Evolutionary conservation across 2,329 filamentous ascomycete genomes (phyloP).

Genomic region (Aspergillus sp.): DNA sequence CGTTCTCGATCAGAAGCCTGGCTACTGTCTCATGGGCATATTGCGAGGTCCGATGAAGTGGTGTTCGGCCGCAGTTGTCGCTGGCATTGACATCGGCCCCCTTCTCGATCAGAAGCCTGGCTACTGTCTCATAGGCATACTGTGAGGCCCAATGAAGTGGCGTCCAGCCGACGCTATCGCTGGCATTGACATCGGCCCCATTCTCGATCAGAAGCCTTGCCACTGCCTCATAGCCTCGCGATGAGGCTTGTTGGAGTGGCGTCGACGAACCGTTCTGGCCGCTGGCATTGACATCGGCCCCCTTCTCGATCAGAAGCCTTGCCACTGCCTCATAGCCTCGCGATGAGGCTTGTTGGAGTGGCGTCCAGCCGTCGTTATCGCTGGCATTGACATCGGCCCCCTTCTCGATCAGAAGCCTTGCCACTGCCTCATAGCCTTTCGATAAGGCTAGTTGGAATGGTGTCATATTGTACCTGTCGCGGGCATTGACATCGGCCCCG

Average conservation of each 20-base stretch:
- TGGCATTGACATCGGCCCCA: neutral
- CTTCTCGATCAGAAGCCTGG: neutral
- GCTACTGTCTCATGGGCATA: too few species aligned
- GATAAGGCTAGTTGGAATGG: conserved; percentile 2
- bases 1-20: neutral
- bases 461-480: neutral
- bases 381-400: conserved; percentile 7
- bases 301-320: conserved; percentile 12
- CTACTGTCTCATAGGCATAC: neutral
- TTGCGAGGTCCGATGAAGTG: too few species aligned
- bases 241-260: conserved; percentile 4
- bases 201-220: neutral
- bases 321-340: conserved; percentile 7
- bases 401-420: conserved; percentile 9
- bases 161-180: too few species aligned
- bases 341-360: conserved; percentile 2
- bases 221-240: neutral
- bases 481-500: neutral
- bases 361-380: conserved; percentile 1
- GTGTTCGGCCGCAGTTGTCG: neutral
- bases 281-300: conserved; percentile 5
- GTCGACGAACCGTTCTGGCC: neutral
- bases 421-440: conserved; percentile 5
- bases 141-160: neutral
- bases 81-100: neutral